Percentiles rank a stretch among this genome's conserved stretches.
Conservation (phyloP, 352 stramenopile species). For the Globisporangium mamillatum region DNA sequence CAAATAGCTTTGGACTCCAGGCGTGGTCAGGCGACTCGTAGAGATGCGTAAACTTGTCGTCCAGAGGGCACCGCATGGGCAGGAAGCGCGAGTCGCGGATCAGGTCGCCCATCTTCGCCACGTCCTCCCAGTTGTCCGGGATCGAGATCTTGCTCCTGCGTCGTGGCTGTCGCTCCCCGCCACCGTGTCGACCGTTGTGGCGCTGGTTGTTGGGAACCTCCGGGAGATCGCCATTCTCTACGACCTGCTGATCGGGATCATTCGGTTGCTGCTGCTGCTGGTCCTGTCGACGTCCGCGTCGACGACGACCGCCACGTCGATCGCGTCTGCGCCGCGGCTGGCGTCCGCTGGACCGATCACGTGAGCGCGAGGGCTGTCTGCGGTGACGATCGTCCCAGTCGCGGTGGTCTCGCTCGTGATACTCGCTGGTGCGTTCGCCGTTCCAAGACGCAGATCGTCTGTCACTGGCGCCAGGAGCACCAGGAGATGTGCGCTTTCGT, state of each 20-base stretch:
- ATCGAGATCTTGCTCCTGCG: conserved; percentile 30
- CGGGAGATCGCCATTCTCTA: neutral
- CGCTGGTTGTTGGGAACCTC: neutral
- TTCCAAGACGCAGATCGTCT: conserved; percentile 11
- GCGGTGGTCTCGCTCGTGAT: conserved; percentile 8
- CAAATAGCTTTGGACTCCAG: conserved; percentile 60
- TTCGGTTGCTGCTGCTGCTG: neutral
- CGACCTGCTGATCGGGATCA: neutral
- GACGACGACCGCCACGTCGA: conserved; percentile 1
- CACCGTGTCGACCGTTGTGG: neutral
- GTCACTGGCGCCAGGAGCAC: neutral
- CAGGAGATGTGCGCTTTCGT: neutral
- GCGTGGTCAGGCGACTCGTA: conserved; percentile 36
- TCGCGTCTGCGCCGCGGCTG: conserved; percentile 1
- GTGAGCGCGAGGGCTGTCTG: conserved; percentile 15
- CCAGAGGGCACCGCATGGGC: conserved; percentile 65
- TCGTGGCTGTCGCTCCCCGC: neutral
- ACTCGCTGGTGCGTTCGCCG: neutral
- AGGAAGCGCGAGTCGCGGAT: conserved; percentile 61
- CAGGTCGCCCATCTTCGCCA: conserved; percentile 64
- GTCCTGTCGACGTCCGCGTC: neutral
- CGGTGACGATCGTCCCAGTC: conserved; percentile 4
- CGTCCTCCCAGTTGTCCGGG: conserved; percentile 81
- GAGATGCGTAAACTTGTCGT: conserved; percentile 55
- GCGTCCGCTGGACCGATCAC: conserved; percentile 8